Evolutionary conservation across 768 basidiomycete species (phyloP).

Genomic region (Wakefieldia striispora): DNA sequence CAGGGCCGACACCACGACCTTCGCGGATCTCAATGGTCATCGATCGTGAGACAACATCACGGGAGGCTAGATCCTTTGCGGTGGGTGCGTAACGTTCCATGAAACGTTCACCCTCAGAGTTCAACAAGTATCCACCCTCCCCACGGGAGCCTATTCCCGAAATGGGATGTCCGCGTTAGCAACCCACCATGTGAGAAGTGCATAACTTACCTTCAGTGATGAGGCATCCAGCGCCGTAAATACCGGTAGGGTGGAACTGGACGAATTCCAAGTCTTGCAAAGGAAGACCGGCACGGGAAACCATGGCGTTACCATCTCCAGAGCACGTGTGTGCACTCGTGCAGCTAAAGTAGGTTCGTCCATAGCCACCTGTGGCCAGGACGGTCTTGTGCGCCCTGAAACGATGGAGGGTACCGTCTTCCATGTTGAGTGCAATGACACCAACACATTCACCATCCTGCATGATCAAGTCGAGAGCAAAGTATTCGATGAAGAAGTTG

Average conservation of each 20-base stretch:
- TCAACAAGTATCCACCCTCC: constrained; percentile 97
- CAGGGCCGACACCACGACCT: constrained; percentile 97
- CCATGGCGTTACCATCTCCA: constrained; percentile 99
- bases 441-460: constrained; percentile 98
- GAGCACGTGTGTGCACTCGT: constrained; percentile 99
- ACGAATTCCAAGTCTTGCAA: constrained; percentile 98
- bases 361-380: constrained; percentile 96
- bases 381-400: constrained; percentile 99
- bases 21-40: constrained; percentile 99
- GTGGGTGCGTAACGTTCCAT: constrained; percentile 99
- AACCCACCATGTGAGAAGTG: neutral
- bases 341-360: constrained; percentile 97
- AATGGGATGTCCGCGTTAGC: neutral
- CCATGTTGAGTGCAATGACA: constrained; percentile 99
- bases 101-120: constrained; percentile 98
- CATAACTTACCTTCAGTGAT: constrained; percentile 84
- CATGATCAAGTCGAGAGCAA: constrained; percentile 99
- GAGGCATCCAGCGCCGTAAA: constrained; percentile 98
- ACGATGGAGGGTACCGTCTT: constrained; percentile 97
- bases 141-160: constrained; percentile 83
- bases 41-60: constrained; percentile 97
- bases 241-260: constrained; percentile 99
- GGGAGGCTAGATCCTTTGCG: constrained; percentile 98
- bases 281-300: constrained; percentile 92
- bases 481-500: constrained; percentile 99